These are phyloP conservation scores for Phytophthora boehmeriae DNA, from an alignment of 352 stramenopile genomes.

Conservation along the genomic window DNA sequence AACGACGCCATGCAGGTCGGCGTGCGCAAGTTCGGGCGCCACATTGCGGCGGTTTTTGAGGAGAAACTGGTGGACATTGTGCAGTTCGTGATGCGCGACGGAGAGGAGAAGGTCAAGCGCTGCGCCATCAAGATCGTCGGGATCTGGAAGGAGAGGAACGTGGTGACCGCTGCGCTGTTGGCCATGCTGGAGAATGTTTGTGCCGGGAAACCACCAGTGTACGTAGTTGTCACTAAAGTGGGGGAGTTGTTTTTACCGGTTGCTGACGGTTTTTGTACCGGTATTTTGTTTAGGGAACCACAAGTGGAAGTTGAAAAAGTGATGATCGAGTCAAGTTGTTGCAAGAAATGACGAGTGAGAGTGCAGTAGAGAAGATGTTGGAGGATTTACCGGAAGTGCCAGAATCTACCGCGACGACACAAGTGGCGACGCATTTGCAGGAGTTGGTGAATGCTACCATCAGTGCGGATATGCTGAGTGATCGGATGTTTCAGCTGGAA, in stretches of 20 bases:
- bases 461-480: conserved; percentile 83
- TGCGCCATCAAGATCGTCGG: conserved; percentile 87
- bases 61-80: conserved; percentile 57
- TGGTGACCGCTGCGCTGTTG: conserved; percentile 56
- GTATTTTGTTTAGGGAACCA: conserved; percentile 37
- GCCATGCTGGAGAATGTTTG: conserved; percentile 79
- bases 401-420: conserved; percentile 56
- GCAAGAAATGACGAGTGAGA: conserved; percentile 46
- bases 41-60: conserved; percentile 71
- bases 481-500: conserved; percentile 90
- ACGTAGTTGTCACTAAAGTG: conserved; percentile 20
- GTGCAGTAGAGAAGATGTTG: conserved; percentile 51
- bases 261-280: background rate
- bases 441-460: conserved; percentile 83
- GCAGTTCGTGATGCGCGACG: conserved; percentile 67
- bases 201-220: conserved; percentile 67
- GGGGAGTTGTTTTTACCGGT: conserved; percentile 6
- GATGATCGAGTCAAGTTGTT: conserved; percentile 34
- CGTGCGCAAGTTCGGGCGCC: conserved; percentile 78
- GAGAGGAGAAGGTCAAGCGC: conserved; percentile 84
- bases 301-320: conserved; percentile 27
- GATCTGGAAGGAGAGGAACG: conserved; percentile 84
- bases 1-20: conserved; percentile 89
- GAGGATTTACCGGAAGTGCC: conserved; percentile 70
- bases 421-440: conserved; percentile 58